Evolutionary conservation across 1,284 basidiomycete genomes (phyloP), one percentile per base, ranked within the genome.

Genomic region (Trichosporon faecale): DNA sequence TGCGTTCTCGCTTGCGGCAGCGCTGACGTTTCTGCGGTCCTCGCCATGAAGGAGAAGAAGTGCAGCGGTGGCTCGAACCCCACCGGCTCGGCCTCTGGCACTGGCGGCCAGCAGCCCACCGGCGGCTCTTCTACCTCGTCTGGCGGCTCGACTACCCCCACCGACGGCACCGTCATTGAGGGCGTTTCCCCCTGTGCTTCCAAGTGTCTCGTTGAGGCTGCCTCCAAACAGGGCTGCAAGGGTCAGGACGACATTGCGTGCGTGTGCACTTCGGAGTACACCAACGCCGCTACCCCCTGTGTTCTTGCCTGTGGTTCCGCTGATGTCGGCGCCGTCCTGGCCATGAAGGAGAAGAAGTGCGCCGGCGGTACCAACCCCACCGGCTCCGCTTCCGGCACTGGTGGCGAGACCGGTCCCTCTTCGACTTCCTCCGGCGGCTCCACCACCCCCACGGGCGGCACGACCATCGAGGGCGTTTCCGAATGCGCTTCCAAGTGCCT

Each of bases 241-340:
- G 49, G 52, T 12, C 16, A 37, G 27, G 27, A 46, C 27, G 67
- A 68, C 64, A 55, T 29, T 31, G 25, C 63, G 21, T 68, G 67
- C 64, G 27, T 68, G 9, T 68, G 67, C 61, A 55, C 49, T 31
- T 7, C 44, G 2, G 31, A 46, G 6, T 68, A 57, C 46, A 21
- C 16, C 11, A n/a, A 4, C 35, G 29, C 63, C 7, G 64, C 27
- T 18, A 65, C 67, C 49, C 37, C 52, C 6, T 68, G 67, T 27
- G 27, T 68, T 21, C 16, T 55, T 7, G 16, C 33, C 25, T 57
- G 55, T 21, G 49, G 63, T 33, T 3, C 55, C 6, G 25, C 55
- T 27, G 55, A 60, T 35, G 35, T 64, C 0, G 14, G n/a, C 11
- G 46, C 67, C 14, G 67, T 37, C 21, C 67, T 68, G 9, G 61